These are phyloP conservation scores for Pseudogymnoascus sp. DNA, from an alignment of 2,329 filamentous ascomycete species.

Conservation along the genomic window DNA sequence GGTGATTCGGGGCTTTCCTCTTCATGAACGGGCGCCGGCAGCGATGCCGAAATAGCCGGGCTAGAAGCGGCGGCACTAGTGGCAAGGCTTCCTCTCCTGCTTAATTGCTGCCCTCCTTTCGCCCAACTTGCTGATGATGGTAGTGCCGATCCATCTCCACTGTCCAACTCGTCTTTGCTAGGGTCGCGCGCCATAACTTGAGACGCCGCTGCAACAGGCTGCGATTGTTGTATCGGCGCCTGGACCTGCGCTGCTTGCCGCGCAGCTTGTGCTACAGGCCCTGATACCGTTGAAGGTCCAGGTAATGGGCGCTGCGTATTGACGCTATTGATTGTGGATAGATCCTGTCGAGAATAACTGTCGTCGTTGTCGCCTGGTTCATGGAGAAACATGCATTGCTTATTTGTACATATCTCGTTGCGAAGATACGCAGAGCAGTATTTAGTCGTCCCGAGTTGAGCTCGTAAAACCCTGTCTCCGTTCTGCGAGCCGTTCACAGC, in stretches of 20 bases:
- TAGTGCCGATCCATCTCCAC: slow-evolving; percentile 78
- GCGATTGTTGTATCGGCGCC: slow-evolving; percentile 26
- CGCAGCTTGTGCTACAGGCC: slow-evolving; percentile 37
- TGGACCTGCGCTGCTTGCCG: slow-evolving; percentile 40
- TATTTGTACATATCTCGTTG: slow-evolving; percentile 88
- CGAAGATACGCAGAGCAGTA: slow-evolving; percentile 97
- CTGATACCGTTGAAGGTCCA: slow-evolving; percentile 40
- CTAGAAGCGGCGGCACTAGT: slow-evolving; percentile 77
- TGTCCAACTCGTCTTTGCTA: slow-evolving; percentile 69
- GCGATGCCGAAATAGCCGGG: slow-evolving; percentile 58
- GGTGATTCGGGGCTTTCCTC: slow-evolving; percentile 35
- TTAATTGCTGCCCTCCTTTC: slow-evolving; percentile 55
- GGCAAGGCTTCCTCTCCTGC: slow-evolving; percentile 66
- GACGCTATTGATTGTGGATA: slow-evolving; percentile 89
- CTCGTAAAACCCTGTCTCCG: slow-evolving; percentile 75
- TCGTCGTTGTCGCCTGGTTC: slow-evolving; percentile 98
- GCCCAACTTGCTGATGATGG: slow-evolving; percentile 95
- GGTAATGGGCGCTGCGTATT: slow-evolving; percentile 62
- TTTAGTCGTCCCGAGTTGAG: slow-evolving; percentile 81
- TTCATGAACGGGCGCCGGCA: slow-evolving; percentile 45
- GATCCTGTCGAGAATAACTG: slow-evolving; percentile 87
- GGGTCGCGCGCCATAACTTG: slow-evolving; percentile 65
- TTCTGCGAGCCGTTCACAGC: slow-evolving; percentile 91
- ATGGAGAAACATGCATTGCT: slow-evolving; percentile 96
- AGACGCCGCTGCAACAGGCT: slow-evolving; percentile 31